Base-by-base conservation (phyloP, 2,329 filamentous ascomycete genomes). In the Aureobasidium sp. region DNA sequence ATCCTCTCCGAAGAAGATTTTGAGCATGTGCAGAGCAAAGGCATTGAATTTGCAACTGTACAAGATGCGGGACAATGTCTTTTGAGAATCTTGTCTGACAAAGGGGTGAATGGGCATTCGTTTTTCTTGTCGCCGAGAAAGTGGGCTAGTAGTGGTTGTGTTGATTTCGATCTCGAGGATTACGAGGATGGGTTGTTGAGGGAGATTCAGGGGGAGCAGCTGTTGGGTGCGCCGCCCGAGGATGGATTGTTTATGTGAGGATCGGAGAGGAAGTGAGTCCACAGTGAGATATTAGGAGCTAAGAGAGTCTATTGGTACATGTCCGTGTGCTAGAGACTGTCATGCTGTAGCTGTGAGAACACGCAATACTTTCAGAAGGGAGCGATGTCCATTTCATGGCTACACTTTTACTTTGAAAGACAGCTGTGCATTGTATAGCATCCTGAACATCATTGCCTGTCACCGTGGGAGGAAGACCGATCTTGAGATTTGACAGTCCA, bases 41-140 rank as follows among this genome's bases (percentile, higher is more conserved):
- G 65, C 1, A 59, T 66, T 17, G 61, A 65, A 21, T 68, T 67
- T 17, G 65, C 64, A 8, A 55, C 64, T 5, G 60, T 65, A 4
- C 64, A 66, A 27, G 68, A 70, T 50, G 65, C 62, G n/a, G 67
- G 62, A 5, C 29, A 40, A 10, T 66, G 66, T 7, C 60, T 67
- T 2, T 27, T 66, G 11, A 67, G 66, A 35, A 42, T 70, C 5
- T 4, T 53, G 21, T 29, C 19, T 27, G 49, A 53, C 4, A 19
- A 10, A 1, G 15, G 19, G 10, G 49, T 53, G 15, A 53, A 53
- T 19, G 49, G 49, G 2, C 33, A 53, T 29, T 38, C 49, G 4
- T 40, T 38, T 31, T 53, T 53, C 10, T 40, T 53, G 15, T 53
- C 49, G 5, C 10, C 46, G 10, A 50, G 46, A 23, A 40, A 40